Base-by-base conservation (phyloP, 2,329 filamentous ascomycete species). In the Diaporthe amygdali region DNA sequence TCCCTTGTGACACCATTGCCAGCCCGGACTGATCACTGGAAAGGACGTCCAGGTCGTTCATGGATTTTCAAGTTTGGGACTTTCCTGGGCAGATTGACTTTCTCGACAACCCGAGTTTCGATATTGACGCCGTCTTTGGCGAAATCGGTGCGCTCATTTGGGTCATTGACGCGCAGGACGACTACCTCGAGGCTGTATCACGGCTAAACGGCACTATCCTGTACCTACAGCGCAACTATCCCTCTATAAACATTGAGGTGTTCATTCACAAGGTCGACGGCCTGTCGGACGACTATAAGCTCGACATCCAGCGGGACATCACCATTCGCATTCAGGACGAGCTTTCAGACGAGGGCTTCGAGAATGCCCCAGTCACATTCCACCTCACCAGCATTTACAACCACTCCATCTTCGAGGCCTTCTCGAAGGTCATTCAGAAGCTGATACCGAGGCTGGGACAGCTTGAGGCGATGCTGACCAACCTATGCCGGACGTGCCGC, bases 241-340 rank as follows among this genome's bases (percentile, higher is more conserved):
- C 96, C 2, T 92, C 94, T 79, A 96, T 98, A 83, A 97, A 98
- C 81, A 93, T 99, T 75, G 96, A 98, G 80, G 96, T 99, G 64
- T 98, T 99, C 82, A 97, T 99, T 77, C 96, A 99, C 88, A 99
- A 99, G 82, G 96, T 98, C 41, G 96, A 99, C 79, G 96, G 95
- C n/a, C 87, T 99, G 20, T 96, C 94, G 34, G 96, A 98, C 76
- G 96, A 99, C 81, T 98, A 96, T 86, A 95, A 96, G 79, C 91
- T 95, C 71, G 96, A 99, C 78, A 97, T 97, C 22, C 96, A 97
- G 84, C 93, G 96, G 71, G 96, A 99, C 82, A 97, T 99, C 74
- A 95, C 95, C 66, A 97, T 98, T 80, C 92, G 95, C 47, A 97
- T 98, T 74, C 95, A 97, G 77, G 96, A 99, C 80, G 96, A 99